phyloP scores from a whole-genome alignment of 1,139 yeast genomes.

The Taiozyma sp. region DNA sequence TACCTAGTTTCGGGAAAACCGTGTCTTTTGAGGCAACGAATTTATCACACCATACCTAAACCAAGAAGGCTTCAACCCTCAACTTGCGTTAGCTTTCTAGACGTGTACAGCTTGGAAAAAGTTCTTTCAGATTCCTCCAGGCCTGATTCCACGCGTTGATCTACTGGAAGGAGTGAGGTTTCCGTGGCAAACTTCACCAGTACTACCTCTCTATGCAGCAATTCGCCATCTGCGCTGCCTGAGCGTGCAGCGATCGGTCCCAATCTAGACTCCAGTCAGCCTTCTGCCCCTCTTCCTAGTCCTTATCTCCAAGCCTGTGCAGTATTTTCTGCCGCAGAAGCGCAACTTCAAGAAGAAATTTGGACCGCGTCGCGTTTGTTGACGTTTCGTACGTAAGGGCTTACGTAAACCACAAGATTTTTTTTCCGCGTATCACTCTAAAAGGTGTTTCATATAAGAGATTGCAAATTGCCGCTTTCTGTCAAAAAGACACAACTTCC shows the following conservation, averaged over 20 bases:
- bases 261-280: neutral
- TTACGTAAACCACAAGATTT: constrained; percentile 12
- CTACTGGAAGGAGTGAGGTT: neutral
- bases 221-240: neutral
- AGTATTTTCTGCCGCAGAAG: neutral
- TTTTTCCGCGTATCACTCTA: neutral
- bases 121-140: neutral
- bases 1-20: neutral
- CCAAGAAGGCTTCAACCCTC: neutral
- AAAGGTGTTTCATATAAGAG: neutral
- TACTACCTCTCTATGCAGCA: neutral
- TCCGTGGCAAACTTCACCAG: neutral
- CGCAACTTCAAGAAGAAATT: neutral
- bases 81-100: neutral
- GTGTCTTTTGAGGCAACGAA: neutral
- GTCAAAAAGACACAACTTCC: constrained; percentile 3
- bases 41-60: neutral
- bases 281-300: neutral
- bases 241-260: neutral
- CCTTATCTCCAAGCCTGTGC: neutral
- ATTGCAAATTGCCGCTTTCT: neutral
- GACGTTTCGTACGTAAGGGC: constrained; percentile 10
- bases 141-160: neutral
- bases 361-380: constrained; percentile 19
- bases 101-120: neutral